phyloP scores from a whole-genome alignment of 345 rosid genomes.

The Salix purpurea region DNA sequence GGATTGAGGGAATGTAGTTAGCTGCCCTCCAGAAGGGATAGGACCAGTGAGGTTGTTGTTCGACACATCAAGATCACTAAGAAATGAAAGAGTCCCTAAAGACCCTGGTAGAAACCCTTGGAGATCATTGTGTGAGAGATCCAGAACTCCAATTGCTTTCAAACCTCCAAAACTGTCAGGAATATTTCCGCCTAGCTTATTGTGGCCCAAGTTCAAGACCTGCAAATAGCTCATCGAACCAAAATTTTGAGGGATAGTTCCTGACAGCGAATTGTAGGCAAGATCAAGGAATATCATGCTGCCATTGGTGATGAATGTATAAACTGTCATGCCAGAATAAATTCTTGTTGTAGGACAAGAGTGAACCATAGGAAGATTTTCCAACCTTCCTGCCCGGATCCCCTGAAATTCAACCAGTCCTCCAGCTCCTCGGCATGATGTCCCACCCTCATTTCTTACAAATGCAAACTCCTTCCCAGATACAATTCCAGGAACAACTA shows the following conservation, averaged over 20 bases:
- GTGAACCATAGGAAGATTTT: conserved; percentile 75
- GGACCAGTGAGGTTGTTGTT: conserved; percentile 81
- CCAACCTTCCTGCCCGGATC: conserved; percentile 59
- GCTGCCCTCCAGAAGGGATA: conserved; percentile 93
- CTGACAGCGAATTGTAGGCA: conserved; percentile 68
- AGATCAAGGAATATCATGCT: conserved; percentile 90
- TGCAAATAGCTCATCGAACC: conserved; percentile 70
- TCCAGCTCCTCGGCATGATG: conserved; percentile 94
- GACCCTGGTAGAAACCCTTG: conserved; percentile 73
- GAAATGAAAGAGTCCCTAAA: conserved; percentile 70
- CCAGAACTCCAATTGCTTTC: conserved; percentile 78
- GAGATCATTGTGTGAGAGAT: conserved; percentile 80
- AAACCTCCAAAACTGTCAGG: conserved; percentile 76
- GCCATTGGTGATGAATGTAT: conserved; percentile 69
- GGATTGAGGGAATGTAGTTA: conserved; percentile 77
- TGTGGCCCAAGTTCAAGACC: conserved; percentile 93
- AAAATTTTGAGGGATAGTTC: conserved; percentile 59
- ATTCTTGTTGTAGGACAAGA: conserved; percentile 83
- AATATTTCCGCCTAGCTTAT: conserved; percentile 58
- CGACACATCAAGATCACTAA: conserved; percentile 90
- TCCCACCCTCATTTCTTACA: conserved; percentile 95
- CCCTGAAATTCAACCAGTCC: conserved; percentile 93
- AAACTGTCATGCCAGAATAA: conserved; percentile 74
- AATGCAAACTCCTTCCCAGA: conserved; percentile 92
- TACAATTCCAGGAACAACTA: conserved; percentile 67